phyloP scores from a whole-genome alignment of 2,329 filamentous ascomycete genomes.

The Sclerotinia minor region DNA sequence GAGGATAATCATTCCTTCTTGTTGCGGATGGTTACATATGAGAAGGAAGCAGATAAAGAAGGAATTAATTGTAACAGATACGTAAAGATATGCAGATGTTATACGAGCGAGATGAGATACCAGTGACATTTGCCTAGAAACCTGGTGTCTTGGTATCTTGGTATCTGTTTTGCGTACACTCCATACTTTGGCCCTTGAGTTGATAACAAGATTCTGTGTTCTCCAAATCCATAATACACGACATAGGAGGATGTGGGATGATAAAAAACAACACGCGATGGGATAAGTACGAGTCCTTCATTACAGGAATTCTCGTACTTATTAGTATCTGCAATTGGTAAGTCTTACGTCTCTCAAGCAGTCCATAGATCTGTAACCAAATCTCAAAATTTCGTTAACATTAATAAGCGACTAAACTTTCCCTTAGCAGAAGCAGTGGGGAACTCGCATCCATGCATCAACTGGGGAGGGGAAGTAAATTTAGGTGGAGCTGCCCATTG shows the following conservation, averaged over 20 bases:
- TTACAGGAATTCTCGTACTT: not conserved
- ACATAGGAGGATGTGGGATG: not conserved
- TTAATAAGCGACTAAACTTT: not conserved
- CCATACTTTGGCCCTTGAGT: not conserved
- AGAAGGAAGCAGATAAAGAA: not conserved
- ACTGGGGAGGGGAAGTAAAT: too few relatives aligned
- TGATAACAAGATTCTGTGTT: not conserved
- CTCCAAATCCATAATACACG: not conserved
- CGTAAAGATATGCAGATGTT: not conserved
- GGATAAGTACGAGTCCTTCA: not conserved
- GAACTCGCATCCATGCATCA: too few relatives aligned
- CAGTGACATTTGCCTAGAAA: not conserved
- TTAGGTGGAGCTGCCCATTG: not conserved
- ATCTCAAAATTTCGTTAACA: not conserved
- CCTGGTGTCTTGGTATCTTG: conserved; percentile 5
- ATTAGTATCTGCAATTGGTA: not conserved
- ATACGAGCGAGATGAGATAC: not conserved
- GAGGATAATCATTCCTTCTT: not conserved
- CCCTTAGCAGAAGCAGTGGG: conserved; percentile 2
- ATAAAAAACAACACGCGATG: not conserved
- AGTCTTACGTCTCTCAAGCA: too few relatives aligned
- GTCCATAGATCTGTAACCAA: not conserved
- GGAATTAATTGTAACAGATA: not conserved
- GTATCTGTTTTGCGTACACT: not conserved
- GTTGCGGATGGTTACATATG: not conserved